A percentile compares a stretch with the other conserved stretches of the same genome.
Conservation (phyloP, 176 grass and related monocot genomes). For the Metroxylon sagu region DNA sequence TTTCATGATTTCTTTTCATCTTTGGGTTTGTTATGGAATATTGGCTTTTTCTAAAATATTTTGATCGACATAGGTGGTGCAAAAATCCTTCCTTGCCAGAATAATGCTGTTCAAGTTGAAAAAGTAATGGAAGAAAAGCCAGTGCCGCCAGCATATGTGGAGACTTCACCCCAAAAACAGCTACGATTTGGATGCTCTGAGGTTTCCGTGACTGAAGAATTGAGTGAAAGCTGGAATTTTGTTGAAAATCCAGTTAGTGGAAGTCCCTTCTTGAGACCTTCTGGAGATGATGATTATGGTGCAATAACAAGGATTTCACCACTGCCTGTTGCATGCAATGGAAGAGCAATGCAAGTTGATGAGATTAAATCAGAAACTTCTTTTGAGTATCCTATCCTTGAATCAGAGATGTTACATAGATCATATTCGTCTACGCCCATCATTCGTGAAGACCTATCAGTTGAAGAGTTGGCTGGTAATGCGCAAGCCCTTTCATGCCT, state of each 20-base stretch:
- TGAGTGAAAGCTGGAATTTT: conserved; percentile 22
- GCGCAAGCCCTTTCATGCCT: neutral
- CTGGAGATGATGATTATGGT: too few relatives aligned
- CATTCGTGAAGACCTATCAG: conserved; percentile 30
- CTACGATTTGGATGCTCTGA: neutral
- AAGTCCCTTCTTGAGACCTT: neutral
- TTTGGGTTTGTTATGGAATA: neutral
- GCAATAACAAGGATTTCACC: neutral
- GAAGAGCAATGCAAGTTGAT: neutral
- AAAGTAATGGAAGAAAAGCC: conserved; percentile 4
- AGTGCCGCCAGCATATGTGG: neutral
- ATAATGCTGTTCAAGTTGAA: conserved; percentile 9
- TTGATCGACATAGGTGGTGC: conserved; percentile 6
- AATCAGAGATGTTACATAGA: conserved; percentile 19
- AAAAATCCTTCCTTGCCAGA: conserved; percentile 10
- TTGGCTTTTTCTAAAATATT: conserved; percentile 22
- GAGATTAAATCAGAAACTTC: conserved; percentile 19
- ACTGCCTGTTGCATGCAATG: neutral
- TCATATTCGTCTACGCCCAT: conserved; percentile 24
- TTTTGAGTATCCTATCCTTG: conserved; percentile 26
- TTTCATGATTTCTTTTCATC: neutral
- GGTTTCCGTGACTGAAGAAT: conserved; percentile 17
- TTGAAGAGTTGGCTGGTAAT: conserved; percentile 37
- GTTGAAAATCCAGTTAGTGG: conserved; percentile 16
- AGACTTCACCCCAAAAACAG: neutral